Conservation (phyloP, 495 filamentous ascomycete genomes). For the Astrothelium macrocarpum region DNA sequence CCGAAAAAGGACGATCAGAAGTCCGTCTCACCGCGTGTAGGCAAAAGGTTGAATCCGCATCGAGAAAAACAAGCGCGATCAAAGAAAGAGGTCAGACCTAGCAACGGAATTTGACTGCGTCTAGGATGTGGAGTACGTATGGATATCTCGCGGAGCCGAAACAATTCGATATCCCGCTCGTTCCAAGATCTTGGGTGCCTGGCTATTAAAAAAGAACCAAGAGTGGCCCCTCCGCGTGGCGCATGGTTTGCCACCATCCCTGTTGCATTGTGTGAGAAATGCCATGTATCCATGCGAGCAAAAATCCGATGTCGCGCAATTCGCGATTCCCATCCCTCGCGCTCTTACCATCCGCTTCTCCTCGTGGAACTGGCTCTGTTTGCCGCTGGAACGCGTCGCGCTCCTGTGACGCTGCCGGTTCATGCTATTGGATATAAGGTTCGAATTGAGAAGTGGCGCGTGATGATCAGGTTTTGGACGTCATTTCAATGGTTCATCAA, state of each 20-base stretch:
- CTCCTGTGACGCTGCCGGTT: too few relatives aligned
- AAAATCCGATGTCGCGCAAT: constrained; percentile 6
- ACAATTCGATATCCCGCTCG: constrained; percentile 4
- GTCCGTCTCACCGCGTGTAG: not conserved
- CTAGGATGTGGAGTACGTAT: not conserved
- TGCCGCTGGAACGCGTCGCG: too few relatives aligned
- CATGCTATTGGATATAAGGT: too few relatives aligned
- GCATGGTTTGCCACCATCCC: too few relatives aligned
- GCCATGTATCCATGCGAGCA: not conserved
- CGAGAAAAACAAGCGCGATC: not conserved
- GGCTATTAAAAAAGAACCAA: too few relatives aligned
- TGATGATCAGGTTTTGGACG: too few relatives aligned
- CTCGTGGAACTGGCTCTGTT: not conserved
- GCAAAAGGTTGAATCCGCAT: not conserved
- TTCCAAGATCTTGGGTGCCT: not conserved
- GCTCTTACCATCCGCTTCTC: not conserved
- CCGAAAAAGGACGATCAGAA: not conserved
- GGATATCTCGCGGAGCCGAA: not conserved
- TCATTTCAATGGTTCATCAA: too few relatives aligned
- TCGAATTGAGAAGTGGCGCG: too few relatives aligned
- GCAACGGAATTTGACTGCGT: not conserved
- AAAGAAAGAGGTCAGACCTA: not conserved
- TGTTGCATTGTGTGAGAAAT: not conserved
- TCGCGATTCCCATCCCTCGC: not conserved
- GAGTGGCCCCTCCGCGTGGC: too few relatives aligned